Base-by-base conservation (phyloP, 73 alveolate genomes). In the Urostyla sp. region DNA sequence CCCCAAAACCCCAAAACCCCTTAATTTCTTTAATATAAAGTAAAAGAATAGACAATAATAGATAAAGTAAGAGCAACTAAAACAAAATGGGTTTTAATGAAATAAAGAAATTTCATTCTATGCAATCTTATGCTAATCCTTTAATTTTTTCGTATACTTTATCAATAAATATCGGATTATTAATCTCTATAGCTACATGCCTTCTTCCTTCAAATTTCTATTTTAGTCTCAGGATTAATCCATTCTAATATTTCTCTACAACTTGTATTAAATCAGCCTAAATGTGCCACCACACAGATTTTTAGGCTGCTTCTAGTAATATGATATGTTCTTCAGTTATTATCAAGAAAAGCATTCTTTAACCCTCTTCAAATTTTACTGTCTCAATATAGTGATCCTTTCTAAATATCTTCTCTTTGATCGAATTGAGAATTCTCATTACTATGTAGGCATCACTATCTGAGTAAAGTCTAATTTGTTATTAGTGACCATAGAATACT, bases 401-500 rank as follows among this genome's bases (percentile, higher is more conserved):
- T 24, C 6, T 40, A 51, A 58, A 58, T 18, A 8, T 27, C 37
- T 69, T 69, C 21, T 58, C 69, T 30, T 74, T 74, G 16, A 75
- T 55, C 0, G 72, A 26, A 24, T 26, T n/a, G 27, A 75, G 16
- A 53, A 75, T 52, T 69, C 59, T 43, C 80, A 66, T 45, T 6
- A 58, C 56, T 10, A 59, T 61, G 36, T 75, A 75, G 11, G 87
- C 45, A 61, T 75, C 87, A n/a, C 56, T 58, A 30, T 21, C 48
- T 27, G 40, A 43, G 53, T 75, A 75, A 3, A 67, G 50, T 26
- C 59, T 75, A 24, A 75, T 75, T 50, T 75, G 53, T 44, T 38
- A 31, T 18, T 86, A 58, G 45, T 87, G 78, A 0, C 98, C 99
- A 91, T 97, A 97, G 87, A 97, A 94, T 28, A 97, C 94, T 61